Percentiles rank a stretch among this genome's conserved stretches.
Evolutionary conservation across 768 basidiomycete genomes (phyloP).

Genomic region (Suillus weaverae): DNA sequence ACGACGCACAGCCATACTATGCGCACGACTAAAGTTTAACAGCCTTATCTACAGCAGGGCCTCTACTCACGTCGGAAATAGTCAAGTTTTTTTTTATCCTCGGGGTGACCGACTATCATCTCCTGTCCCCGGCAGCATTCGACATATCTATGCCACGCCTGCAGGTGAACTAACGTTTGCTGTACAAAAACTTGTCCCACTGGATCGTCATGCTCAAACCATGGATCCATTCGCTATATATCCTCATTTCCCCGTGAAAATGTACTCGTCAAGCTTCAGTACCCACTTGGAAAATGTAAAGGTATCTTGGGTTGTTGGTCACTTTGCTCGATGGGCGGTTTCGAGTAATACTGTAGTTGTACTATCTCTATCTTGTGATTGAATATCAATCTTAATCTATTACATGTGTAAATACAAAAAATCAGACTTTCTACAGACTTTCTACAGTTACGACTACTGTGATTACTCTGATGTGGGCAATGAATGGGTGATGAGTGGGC

Average conservation of each 20-base stretch:
- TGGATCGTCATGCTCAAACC: neutral
- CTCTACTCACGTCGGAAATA: neutral
- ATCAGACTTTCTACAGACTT: no score
- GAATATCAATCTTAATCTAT: no score
- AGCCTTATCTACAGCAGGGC: slow-evolving; percentile 1
- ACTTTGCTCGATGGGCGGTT: neutral
- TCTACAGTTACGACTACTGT: no score
- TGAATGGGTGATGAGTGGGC: no score
- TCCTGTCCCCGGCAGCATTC: slow-evolving; percentile 5
- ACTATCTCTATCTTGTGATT: neutral
- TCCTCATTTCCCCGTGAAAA: neutral
- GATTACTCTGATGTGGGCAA: no score
- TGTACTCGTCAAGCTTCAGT: neutral
- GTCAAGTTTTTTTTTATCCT: neutral
- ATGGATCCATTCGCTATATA: slow-evolving; percentile 1
- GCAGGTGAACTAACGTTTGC: slow-evolving; percentile 6
- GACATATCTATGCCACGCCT: slow-evolving; percentile 4
- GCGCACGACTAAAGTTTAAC: neutral
- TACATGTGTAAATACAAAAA: no score
- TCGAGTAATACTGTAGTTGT: slow-evolving; percentile 3
- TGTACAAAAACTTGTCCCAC: slow-evolving; percentile 6
- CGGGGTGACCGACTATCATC: neutral
- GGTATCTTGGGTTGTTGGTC: slow-evolving; percentile 5
- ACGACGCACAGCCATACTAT: neutral
- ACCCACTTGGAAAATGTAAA: neutral